A percentile compares a stretch with the other conserved stretches of the same genome.
phyloP scores from a whole-genome alignment of 495 filamentous ascomycete species.

The Penicillium crystallinum region DNA sequence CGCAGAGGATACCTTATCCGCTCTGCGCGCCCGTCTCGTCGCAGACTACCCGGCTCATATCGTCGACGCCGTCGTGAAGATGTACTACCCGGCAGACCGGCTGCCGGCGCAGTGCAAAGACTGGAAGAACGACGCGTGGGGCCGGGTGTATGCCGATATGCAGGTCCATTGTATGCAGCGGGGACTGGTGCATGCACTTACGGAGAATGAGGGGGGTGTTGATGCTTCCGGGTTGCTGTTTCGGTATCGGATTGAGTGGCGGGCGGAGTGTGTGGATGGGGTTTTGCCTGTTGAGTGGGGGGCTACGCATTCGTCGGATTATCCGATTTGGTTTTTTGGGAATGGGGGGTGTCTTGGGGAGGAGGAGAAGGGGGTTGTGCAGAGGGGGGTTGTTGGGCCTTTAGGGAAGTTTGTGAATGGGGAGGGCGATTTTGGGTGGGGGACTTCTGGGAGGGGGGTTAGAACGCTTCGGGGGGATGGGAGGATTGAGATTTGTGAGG shows the following conservation, averaged over 20 bases:
- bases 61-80: conserved; percentile 36
- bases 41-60: conserved; percentile 47
- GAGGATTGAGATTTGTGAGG: conserved; percentile 37
- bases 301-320: conserved; percentile 53
- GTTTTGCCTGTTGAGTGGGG: conserved; percentile 46
- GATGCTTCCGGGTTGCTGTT: conserved; percentile 27
- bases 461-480: conserved; percentile 43
- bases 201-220: conserved; percentile 18
- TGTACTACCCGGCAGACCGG: conserved; percentile 38
- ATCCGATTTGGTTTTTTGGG: conserved; percentile 55
- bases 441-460: conserved; percentile 25
- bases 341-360: conserved; percentile 36
- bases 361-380: conserved; percentile 39
- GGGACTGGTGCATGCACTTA: conserved; percentile 33
- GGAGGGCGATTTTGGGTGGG: conserved; percentile 28
- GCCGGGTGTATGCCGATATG: conserved; percentile 52
- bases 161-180: conserved; percentile 49
- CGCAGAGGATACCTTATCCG: conserved; percentile 28
- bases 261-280: conserved; percentile 39
- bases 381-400: conserved; percentile 36
- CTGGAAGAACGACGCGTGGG: conserved; percentile 47
- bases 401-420: conserved; percentile 39
- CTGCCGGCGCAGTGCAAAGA: conserved; percentile 26
- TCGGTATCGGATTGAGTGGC: conserved; percentile 48
- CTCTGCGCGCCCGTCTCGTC: conserved; percentile 41